A percentile compares a stretch with the other conserved stretches of the same genome.
phyloP scores from a whole-genome alignment of 2,329 filamentous ascomycete species.

The Colletotrichum sp. region DNA sequence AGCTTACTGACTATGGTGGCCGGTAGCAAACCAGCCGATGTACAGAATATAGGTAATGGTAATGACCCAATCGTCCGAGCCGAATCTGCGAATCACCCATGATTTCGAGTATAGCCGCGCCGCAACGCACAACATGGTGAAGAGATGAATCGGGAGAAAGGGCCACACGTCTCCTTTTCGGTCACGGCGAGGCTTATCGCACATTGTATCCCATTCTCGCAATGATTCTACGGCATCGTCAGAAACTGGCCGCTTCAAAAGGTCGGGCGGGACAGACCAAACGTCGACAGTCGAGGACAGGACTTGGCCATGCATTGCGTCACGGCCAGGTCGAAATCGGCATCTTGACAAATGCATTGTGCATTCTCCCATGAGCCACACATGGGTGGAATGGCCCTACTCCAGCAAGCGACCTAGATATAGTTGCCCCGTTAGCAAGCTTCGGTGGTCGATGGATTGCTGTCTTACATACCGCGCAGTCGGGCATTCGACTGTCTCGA shows the following conservation, averaged over 20 bases:
- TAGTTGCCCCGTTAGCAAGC: not conserved
- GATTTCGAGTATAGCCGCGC: not conserved
- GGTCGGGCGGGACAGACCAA: not conserved
- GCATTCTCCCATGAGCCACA: not conserved
- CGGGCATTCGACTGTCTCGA: not conserved
- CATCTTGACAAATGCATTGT: not conserved
- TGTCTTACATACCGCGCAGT: not conserved
- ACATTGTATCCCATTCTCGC: slow-evolving; percentile 10
- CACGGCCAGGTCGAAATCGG: not conserved
- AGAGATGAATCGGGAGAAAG: slow-evolving; percentile 3
- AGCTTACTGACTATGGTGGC: not conserved
- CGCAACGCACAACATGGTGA: not conserved
- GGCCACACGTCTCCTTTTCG: not conserved
- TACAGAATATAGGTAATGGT: not conserved
- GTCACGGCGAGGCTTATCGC: not conserved
- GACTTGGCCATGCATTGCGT: slow-evolving; percentile 1
- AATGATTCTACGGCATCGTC: not conserved
- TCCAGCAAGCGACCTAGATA: not conserved
- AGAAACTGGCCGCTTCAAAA: not conserved
- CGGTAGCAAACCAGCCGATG: not conserved
- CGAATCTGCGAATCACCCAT: not conserved
- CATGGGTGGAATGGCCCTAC: not conserved
- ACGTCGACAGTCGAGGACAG: not conserved
- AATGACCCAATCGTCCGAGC: slow-evolving; percentile 4
- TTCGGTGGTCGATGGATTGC: not conserved